These are phyloP conservation scores for Saccharomycopsis vini DNA, from an alignment of 805 yeast genomes.

Conservation along the genomic window DNA sequence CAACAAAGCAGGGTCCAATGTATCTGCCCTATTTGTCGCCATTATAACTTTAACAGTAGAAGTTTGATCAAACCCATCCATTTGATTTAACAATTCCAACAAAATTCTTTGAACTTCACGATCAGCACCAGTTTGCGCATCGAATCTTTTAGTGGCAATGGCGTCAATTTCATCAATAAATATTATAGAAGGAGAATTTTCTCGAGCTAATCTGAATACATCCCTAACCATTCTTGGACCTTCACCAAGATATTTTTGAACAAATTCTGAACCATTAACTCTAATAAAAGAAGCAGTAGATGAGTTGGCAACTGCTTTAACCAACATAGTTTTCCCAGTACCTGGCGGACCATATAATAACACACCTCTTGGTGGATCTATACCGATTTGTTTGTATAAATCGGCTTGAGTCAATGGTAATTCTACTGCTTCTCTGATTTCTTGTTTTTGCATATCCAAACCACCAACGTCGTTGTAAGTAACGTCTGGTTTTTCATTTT, in stretches of 20 bases:
- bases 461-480: conserved; percentile 99
- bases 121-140: conserved; percentile 99
- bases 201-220: conserved; percentile 93
- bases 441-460: conserved; percentile 97
- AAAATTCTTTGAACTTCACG: conserved; percentile 97
- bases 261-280: conserved; percentile 96
- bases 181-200: conserved; percentile 92
- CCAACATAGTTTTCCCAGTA: conserved; percentile 98
- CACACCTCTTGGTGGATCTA: conserved; percentile 98
- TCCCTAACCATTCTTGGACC: conserved; percentile 99
- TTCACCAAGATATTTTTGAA: conserved; percentile 96
- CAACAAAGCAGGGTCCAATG: conserved; percentile 94
- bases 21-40: conserved; percentile 99
- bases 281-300: conserved; percentile 94
- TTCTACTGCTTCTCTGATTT: conserved; percentile 97
- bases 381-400: conserved; percentile 93
- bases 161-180: conserved; percentile 99
- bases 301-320: conserved; percentile 95
- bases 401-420: conserved; percentile 94
- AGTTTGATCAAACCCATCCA: conserved; percentile 98
- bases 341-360: conserved; percentile 99
- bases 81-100: conserved; percentile 90
- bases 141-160: conserved; percentile 97
- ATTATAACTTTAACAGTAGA: conserved; percentile 94
- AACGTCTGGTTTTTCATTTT: conserved; percentile 85